Evolutionary conservation across 163 green algal genomes (phyloP).

Genomic region (Volvox carteri): DNA sequence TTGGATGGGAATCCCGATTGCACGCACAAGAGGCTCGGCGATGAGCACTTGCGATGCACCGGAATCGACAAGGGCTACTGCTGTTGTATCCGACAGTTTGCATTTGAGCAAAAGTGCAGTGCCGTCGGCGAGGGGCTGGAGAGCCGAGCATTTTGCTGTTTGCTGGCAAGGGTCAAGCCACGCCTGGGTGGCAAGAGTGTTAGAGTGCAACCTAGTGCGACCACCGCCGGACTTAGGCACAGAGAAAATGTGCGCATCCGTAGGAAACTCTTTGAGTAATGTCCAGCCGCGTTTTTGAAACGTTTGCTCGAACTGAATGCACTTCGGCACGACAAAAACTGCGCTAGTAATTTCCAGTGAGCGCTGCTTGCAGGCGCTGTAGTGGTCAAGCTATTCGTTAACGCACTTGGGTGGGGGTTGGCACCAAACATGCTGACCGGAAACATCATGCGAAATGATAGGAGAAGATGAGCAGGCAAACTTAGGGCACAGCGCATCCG

Average conservation of each 20-base stretch:
- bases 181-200: background rate
- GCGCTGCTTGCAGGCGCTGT: background rate
- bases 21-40: background rate
- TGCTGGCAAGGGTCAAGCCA: background rate
- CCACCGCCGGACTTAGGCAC: background rate
- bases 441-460: too few relatives aligned
- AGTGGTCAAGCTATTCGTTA: too few relatives aligned
- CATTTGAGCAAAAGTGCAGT: background rate
- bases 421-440: too few relatives aligned
- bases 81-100: background rate
- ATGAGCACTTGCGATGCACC: background rate
- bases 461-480: too few relatives aligned
- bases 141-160: background rate
- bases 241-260: background rate
- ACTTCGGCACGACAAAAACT: background rate
- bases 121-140: background rate
- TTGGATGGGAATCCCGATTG: background rate
- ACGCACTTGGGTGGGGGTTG: too few relatives aligned
- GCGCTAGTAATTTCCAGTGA: background rate
- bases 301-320: background rate
- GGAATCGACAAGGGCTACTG: background rate
- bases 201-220: background rate
- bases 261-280: background rate
- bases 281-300: background rate
- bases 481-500: too few relatives aligned